Base-by-base conservation (phyloP, 164 flowering plant genomes). In the Akebia trifoliata region DNA sequence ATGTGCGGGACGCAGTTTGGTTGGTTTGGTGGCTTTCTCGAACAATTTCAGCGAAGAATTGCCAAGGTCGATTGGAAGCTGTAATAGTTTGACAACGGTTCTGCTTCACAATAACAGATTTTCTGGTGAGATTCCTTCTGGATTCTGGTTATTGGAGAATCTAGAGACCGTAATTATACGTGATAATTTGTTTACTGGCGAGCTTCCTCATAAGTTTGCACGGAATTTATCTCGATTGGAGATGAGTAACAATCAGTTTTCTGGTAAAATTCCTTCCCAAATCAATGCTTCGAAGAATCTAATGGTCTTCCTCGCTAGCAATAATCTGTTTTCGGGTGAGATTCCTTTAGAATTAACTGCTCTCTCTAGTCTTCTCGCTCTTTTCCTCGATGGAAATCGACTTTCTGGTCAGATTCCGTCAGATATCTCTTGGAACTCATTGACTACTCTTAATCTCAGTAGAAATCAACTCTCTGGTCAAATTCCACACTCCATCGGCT, bases 11-110 rank as follows among this genome's bases (percentile, higher is more conserved):
- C 75, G 81, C 22, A 57, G 9, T 44, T 61, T 85, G 20, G 5
- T 0, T 0, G 79, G 84, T 14, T 52, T 79, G 18, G 74, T 74
- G 25, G 92, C 76, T 6, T 89, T 66, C 39, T 55, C 65, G 0
- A 92, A 92, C 70, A 64, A 70, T 50, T 63, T 92, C 5, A 58
- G 57, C 10, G 98, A 96, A 9, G 68, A 59, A 29, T 25, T 92
- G 36, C 93, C 98, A 2, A 58, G 62, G 34, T 79, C 90, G 2
- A 72, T 88, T 1, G 82, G 69, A 12, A 64, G 69, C 8, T 92
- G 98, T 56, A 17, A 3, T 1, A 69, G 72, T 49, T 36, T 91
- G 61, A 44, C 9, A 0, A 63, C 67, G 0, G 12, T 84, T 46
- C 68, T 66, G 75, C 60, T 70, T 7, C 10, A 73, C 22, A 66